These are phyloP conservation scores for Sporopachydermia lactativora DNA, from an alignment of 805 yeast genomes.

Conservation along the genomic window DNA sequence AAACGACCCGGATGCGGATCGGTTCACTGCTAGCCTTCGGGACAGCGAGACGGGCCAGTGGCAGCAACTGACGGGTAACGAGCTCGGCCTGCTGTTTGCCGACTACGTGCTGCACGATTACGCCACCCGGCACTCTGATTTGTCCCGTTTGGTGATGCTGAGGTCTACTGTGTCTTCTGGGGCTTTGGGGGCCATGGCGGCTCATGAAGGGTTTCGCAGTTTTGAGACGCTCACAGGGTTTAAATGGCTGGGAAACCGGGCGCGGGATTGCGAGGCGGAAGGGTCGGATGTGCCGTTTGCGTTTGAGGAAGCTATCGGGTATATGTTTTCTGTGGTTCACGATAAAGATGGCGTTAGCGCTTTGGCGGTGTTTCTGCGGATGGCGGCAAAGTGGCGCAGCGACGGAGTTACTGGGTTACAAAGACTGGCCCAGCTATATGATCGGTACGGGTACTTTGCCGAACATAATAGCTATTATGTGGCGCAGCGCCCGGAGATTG, in stretches of 20 bases:
- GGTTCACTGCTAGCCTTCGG: constrained; percentile 72
- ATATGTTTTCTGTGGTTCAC: constrained; percentile 70
- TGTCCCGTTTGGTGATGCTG: constrained; percentile 36
- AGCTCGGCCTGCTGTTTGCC: constrained; percentile 78
- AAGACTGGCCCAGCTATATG: constrained; percentile 43
- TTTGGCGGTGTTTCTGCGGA: constrained; percentile 56
- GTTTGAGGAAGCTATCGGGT: constrained; percentile 93
- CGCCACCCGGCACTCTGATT: constrained; percentile 12
- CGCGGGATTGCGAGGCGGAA: constrained; percentile 48
- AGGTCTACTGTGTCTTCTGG: constrained; percentile 92
- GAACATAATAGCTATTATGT: constrained; percentile 81
- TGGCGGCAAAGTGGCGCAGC: constrained; percentile 37
- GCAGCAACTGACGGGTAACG: constrained; percentile 84
- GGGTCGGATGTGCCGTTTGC: constrained; percentile 77
- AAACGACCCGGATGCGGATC: constrained; percentile 94
- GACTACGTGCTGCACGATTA: constrained; percentile 33
- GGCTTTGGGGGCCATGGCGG: constrained; percentile 57
- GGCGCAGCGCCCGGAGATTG: constrained; percentile 37
- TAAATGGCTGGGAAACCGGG: constrained; percentile 93
- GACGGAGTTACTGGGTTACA: constrained; percentile 28
- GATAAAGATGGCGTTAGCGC: constrained; percentile 94
- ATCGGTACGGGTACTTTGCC: constrained; percentile 65
- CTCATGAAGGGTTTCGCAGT: constrained; percentile 41
- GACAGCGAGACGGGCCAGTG: constrained; percentile 28
- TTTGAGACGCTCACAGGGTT: constrained; percentile 88